A percentile compares a stretch with the other conserved stretches of the same genome.
These are phyloP conservation scores for Mycena pura DNA, from an alignment of 768 basidiomycete genomes.

Conservation along the genomic window DNA sequence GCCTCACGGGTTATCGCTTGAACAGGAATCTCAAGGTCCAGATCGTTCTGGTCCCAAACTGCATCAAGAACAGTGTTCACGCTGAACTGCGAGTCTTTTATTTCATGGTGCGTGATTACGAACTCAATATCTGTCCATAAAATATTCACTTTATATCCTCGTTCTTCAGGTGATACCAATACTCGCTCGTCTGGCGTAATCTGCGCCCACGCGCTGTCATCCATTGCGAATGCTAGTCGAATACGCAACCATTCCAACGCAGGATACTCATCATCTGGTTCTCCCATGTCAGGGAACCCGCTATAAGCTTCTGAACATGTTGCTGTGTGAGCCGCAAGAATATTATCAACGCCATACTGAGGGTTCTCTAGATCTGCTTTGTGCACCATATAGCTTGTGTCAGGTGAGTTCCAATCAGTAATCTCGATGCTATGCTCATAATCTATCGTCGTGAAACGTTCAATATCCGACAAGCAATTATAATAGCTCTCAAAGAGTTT, in stretches of 20 bases:
- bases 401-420: conserved; percentile 10
- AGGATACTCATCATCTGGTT: not conserved
- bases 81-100: not conserved
- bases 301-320: not conserved
- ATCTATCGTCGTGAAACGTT: conserved; percentile 12
- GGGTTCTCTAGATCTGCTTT: not conserved
- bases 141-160: not conserved
- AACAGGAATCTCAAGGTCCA: not conserved
- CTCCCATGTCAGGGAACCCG: not conserved
- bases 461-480: not conserved
- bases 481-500: conserved; percentile 4
- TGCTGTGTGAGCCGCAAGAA: not conserved
- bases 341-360: not conserved
- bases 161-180: not conserved
- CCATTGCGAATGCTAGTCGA: not conserved
- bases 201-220: not conserved
- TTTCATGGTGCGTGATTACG: not conserved
- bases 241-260: not conserved
- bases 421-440: conserved; percentile 5
- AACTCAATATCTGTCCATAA: not conserved
- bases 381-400: not conserved
- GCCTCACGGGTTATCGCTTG: not conserved
- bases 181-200: conserved; percentile 2
- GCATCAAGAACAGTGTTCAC: not conserved
- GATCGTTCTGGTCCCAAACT: conserved; percentile 4